Percentiles rank a stretch among this genome's conserved stretches.
Evolutionary conservation across 306 rosid genomes (phyloP).

Genomic region (Glycine latifolia): DNA sequence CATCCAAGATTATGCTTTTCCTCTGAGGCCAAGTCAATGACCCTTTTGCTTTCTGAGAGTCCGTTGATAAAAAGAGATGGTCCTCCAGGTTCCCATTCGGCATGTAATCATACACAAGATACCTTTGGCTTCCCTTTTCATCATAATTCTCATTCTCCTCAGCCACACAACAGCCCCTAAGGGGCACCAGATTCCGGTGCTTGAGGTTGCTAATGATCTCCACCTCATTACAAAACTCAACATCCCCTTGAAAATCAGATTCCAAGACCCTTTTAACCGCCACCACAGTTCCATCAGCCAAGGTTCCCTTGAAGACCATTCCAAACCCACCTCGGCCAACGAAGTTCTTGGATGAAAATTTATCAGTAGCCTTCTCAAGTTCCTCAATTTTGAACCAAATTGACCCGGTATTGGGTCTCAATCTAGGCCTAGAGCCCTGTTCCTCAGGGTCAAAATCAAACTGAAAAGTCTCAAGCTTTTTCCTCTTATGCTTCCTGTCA

Average conservation of each 20-base stretch:
- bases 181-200: conserved; percentile 89
- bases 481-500: conserved; percentile 61
- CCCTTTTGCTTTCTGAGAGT: neutral
- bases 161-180: conserved; percentile 90
- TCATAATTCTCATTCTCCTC: conserved; percentile 59
- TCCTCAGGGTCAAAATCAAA: conserved; percentile 70
- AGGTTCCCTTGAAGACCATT: conserved; percentile 76
- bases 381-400: conserved; percentile 90
- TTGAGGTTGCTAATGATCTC: conserved; percentile 92
- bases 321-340: conserved; percentile 96
- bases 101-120: conserved; percentile 91
- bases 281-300: conserved; percentile 77
- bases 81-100: conserved; percentile 91
- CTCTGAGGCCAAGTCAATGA: conserved; percentile 94
- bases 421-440: conserved; percentile 66
- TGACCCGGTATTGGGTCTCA: conserved; percentile 87
- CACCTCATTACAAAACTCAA: conserved; percentile 91
- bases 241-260: conserved; percentile 88
- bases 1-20: conserved; percentile 86
- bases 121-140: conserved; percentile 70
- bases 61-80: conserved; percentile 61
- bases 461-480: conserved; percentile 41
- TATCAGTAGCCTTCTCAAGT: conserved; percentile 84
- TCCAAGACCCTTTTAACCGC: conserved; percentile 84
- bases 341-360: conserved; percentile 79